Base-by-base conservation (phyloP, 23 red algal genomes). In the Gracilaria caudata region DNA sequence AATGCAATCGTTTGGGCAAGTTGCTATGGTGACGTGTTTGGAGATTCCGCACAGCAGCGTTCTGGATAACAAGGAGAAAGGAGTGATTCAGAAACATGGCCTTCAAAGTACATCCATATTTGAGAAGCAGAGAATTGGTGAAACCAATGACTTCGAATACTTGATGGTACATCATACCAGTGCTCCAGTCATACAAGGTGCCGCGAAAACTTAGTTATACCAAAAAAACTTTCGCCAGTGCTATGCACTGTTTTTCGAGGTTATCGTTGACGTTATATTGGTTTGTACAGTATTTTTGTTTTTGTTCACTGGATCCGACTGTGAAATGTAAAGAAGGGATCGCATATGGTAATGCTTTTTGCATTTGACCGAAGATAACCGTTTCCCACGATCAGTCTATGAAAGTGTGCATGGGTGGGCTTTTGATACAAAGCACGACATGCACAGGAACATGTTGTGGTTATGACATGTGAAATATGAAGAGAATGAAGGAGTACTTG, bases 111-210 rank as follows among this genome's bases (percentile, higher is more conserved):
- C 82, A 21, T 68, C 32, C 46, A 73, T 86, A n/a, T 86, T 86
- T 73, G 82, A 86, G 34, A 86, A 86, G 25, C 64, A 55, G 3
- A 38, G 51, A 28, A 11, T 74, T n/a, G 40, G 33, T 13, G 32
- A 59, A 24, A 40, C 49, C 3, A 47, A 56, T 20, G 5, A 24
- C 10, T 72, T 56, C 20, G 46, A 76, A 20, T 86, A 86, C 64
- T 29, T 72, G 3, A 74, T 86, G 82, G 82, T 86, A 7, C 82
- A 86, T 32, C 82, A 86, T 86, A 19, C 66, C 43, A 73, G 64
- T 38, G 54, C 65, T 29, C 82, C 82, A 25, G 58, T 86, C n/a
- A 56, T 73, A 16, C 44, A 35, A 36, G 16, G 34, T 63, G 51
- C 24, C 5, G 4, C 20, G 41, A 21, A 8, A 26, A 36, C 61